Percentiles rank a stretch among this genome's conserved stretches.
Conservation (phyloP, 2,329 filamentous ascomycete species). For the Penicillium sp. region DNA sequence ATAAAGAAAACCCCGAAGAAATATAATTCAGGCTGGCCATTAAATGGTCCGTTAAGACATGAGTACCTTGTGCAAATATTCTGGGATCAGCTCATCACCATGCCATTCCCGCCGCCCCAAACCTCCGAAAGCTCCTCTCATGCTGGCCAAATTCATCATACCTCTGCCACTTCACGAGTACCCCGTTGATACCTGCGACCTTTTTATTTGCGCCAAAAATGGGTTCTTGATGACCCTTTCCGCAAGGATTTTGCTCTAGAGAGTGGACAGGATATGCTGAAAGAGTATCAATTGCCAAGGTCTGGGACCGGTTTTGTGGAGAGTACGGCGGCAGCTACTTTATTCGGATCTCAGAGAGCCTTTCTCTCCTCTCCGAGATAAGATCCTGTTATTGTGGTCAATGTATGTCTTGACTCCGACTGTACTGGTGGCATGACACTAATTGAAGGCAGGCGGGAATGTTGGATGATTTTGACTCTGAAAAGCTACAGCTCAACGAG, state of each 20-base stretch:
- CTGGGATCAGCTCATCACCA: background rate
- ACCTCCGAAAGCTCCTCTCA: slow-evolving; percentile 7
- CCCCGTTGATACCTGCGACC: slow-evolving; percentile 1
- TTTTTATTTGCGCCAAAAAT: slow-evolving; percentile 7
- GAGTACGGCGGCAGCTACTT: slow-evolving; percentile 9
- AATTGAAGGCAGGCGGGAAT: background rate
- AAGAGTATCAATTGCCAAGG: background rate
- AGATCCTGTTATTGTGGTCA: background rate
- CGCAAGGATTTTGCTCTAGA: background rate
- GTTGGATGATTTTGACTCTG: background rate
- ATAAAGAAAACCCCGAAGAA: background rate
- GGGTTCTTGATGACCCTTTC: slow-evolving; percentile 5
- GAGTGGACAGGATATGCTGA: background rate
- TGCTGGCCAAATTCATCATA: background rate
- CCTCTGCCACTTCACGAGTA: slow-evolving; percentile 5
- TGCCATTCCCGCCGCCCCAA: background rate
- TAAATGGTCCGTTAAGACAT: background rate
- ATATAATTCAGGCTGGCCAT: background rate
- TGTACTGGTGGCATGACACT: background rate
- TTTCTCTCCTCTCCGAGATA: background rate
- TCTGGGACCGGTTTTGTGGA: slow-evolving; percentile 7
- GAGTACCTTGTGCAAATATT: background rate
- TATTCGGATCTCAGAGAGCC: background rate
- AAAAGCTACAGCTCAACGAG: slow-evolving; percentile 1
- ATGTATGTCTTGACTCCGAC: background rate